Base-by-base conservation (phyloP, 176 grass and related monocot genomes). In the Bonia amplexicaulis region DNA sequence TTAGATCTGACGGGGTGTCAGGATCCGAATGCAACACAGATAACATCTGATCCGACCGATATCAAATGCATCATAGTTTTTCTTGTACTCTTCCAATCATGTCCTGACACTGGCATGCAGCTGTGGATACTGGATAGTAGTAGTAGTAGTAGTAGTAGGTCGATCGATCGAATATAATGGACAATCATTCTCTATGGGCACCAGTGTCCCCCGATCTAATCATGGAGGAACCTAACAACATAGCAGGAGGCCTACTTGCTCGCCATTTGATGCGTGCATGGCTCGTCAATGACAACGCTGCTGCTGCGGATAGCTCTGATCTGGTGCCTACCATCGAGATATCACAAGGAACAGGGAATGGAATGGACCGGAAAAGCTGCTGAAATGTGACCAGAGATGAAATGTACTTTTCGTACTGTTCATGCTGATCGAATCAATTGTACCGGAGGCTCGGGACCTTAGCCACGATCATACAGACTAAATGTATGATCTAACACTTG, bases 121-220 rank as follows among this genome's bases (percentile, higher is more conserved):
- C 27, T 80, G 53, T 40, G 51, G n/a, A 52, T 85, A 61, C 26
- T 54, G 27, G 72, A n/a, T 33, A 33, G 31, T 14, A 49, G 35
- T 48, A 70, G 58, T 59, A 49, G 35, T 48, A 70, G 58, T 59
- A 17, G 75, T 16, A 19, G 8, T n/a, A 46, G 87, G 59, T 26
- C 8, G 49, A 9, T 57, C 26, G 14, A 67, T 63, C 31, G 45
- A 89, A 85, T 70, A 85, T 75, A 1, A 81, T 85, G 77, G 64
- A 66, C 71, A 77, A 86, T 76, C 78, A 35, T 77, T 69, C 71
- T 26, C 77, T 22, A 48, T 65, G 71, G 77, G 71, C 78, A 27
- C 65, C 64, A 40, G 59, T 60, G 47, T 80, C 59, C 46, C 69
- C 65, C 7, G n/a, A 68, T 77, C 35, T 63, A 45, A 86, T 86